A percentile compares a stretch with the other conserved stretches of the same genome.
These are phyloP conservation scores for Pyrenochaeta sp. DNA, from an alignment of 2,329 filamentous ascomycete genomes.

Conservation along the genomic window DNA sequence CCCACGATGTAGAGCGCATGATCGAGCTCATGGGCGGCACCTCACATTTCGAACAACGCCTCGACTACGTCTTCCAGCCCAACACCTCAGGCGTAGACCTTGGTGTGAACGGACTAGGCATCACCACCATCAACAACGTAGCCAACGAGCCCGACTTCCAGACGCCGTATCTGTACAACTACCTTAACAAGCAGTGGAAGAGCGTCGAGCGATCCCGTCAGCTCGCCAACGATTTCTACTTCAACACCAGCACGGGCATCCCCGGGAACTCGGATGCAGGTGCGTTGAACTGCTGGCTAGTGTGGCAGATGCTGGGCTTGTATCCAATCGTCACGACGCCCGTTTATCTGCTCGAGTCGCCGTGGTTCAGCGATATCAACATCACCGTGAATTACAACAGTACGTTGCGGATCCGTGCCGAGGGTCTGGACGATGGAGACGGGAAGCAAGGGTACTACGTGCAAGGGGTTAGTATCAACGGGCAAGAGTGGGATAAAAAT, in stretches of 20 bases:
- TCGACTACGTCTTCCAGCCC: constrained; percentile 53
- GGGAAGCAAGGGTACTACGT: constrained; percentile 59
- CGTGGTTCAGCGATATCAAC: constrained; percentile 54
- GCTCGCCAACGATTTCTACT: constrained; percentile 52
- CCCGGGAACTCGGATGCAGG: constrained; percentile 58
- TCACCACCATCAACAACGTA: constrained; percentile 47
- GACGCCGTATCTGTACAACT: constrained; percentile 53
- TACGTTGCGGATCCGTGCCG: constrained; percentile 57
- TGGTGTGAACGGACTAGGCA: constrained; percentile 45
- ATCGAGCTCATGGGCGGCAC: constrained; percentile 54
- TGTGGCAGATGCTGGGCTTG: constrained; percentile 60
- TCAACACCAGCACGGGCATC: constrained; percentile 49
- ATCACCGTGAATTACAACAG: constrained; percentile 45
- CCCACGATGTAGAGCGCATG: constrained; percentile 52
- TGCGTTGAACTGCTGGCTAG: constrained; percentile 59
- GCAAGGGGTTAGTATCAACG: constrained; percentile 62
- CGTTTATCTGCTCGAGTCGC: constrained; percentile 56
- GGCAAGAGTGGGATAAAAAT: constrained; percentile 59
- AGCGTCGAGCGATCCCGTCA: constrained; percentile 41
- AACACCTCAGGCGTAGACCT: constrained; percentile 47
- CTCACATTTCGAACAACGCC: constrained; percentile 47
- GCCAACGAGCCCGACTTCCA: constrained; percentile 52
- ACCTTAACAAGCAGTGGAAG: constrained; percentile 50
- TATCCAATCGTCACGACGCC: constrained; percentile 59
- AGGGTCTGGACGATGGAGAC: constrained; percentile 49